These are phyloP conservation scores for Gnetum montanum DNA, from an alignment of 75 land plant genomes.

Conservation along the genomic window DNA sequence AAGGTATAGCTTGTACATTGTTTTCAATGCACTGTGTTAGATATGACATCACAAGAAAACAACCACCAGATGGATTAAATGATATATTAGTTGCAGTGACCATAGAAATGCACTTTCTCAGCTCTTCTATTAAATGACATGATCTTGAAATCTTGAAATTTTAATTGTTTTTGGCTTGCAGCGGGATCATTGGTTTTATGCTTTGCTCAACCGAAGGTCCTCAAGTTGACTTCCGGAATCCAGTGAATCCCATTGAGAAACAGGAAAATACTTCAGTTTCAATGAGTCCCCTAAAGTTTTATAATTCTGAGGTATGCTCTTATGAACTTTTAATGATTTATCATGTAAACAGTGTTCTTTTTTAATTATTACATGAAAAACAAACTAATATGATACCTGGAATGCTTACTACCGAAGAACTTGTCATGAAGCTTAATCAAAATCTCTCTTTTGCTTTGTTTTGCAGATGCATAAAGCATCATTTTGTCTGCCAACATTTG, in stretches of 20 bases:
- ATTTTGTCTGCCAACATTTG: constrained; percentile 85
- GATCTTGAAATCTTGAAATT: no score
- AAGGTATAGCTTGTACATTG: constrained; percentile 60
- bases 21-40: no score
- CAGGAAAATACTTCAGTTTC: constrained; percentile 13
- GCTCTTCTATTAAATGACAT: no score
- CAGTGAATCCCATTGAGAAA: constrained; percentile 59
- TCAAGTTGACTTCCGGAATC: constrained; percentile 72
- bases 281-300: constrained; percentile 65
- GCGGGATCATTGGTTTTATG: constrained; percentile 99
- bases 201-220: constrained; percentile 97
- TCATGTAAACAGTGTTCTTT: not conserved
- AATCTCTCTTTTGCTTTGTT: not conserved
- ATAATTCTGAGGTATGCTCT: constrained; percentile 75
- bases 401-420: not conserved
- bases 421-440: not conserved
- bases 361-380: not conserved
- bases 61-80: no score
- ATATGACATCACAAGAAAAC: no score
- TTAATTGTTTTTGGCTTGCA: no score
- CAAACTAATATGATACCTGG: not conserved
- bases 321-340: not conserved
- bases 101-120: no score
- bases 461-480: constrained; percentile 83
- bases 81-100: no score